These are phyloP conservation scores for Starmerella stellata DNA, from an alignment of 805 yeast species.

Conservation along the genomic window DNA sequence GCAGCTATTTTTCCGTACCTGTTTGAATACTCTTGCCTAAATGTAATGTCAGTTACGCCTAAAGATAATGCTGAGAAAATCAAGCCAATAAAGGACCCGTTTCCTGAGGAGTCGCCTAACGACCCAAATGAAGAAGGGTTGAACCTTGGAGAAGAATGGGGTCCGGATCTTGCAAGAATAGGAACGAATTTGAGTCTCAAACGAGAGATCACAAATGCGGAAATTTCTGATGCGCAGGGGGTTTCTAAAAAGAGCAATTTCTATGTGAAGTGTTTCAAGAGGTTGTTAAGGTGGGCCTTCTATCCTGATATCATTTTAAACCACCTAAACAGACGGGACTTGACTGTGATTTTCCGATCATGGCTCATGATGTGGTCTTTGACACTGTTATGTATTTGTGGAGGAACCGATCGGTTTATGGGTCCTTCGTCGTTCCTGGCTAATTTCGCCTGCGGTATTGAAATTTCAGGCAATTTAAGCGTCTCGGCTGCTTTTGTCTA, in stretches of 20 bases:
- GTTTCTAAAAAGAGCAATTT: not conserved
- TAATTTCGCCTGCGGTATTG: conserved; percentile 16
- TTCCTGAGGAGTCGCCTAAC: too few relatives aligned
- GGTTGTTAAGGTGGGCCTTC: conserved; percentile 1
- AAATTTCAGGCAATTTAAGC: conserved; percentile 18
- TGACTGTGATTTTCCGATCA: conserved; percentile 16
- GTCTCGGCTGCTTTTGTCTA: conserved; percentile 12
- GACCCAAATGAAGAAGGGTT: too few relatives aligned
- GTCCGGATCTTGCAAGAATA: not conserved
- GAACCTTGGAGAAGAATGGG: too few relatives aligned
- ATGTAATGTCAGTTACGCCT: too few relatives aligned
- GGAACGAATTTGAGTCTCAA: not conserved
- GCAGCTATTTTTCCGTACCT: too few relatives aligned
- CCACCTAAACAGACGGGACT: conserved; percentile 17
- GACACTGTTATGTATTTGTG: conserved; percentile 13
- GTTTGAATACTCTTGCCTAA: too few relatives aligned
- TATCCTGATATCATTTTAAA: conserved; percentile 13
- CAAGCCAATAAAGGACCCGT: too few relatives aligned
- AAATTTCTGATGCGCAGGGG: not conserved
- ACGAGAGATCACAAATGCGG: not conserved
- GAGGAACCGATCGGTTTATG: conserved; percentile 15
- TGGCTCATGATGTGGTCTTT: conserved; percentile 19
- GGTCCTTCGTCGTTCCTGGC: conserved; percentile 18
- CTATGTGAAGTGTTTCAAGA: not conserved
- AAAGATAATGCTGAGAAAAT: too few relatives aligned